Percentiles rank a stretch among this genome's conserved stretches.
These are phyloP conservation scores for Yamadazyma trypodendri DNA, from an alignment of 1,139 yeast species.

Conservation along the genomic window DNA sequence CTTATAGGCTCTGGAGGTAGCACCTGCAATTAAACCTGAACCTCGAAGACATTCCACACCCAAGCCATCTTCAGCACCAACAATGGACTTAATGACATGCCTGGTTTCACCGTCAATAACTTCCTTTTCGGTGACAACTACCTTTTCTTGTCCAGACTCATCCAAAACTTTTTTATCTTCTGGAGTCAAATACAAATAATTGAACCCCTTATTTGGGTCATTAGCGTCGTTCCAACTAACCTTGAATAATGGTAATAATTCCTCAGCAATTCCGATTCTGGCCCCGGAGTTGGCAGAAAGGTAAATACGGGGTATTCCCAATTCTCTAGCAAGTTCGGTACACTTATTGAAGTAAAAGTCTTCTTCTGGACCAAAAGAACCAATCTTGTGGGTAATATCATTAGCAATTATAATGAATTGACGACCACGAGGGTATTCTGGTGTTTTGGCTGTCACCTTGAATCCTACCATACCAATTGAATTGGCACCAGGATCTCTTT, in stretches of 20 bases:
- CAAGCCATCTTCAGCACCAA: conserved; percentile 93
- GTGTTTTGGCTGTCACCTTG: conserved; percentile 86
- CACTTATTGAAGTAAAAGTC: conserved; percentile 88
- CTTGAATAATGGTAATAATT: conserved; percentile 80
- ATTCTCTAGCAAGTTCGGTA: conserved; percentile 84
- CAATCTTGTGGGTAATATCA: conserved; percentile 95
- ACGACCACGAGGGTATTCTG: conserved; percentile 97
- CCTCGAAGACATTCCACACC: conserved; percentile 99
- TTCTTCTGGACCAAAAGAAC: conserved; percentile 98
- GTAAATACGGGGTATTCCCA: conserved; percentile 93
- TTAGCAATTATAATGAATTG: conserved; percentile 89
- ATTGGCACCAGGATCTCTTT: conserved; percentile 95
- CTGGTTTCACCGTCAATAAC: conserved; percentile 87
- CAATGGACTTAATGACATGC: conserved; percentile 74
- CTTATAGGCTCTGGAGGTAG: conserved; percentile 94
- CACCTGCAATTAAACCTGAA: conserved; percentile 98
- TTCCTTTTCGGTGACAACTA: conserved; percentile 73
- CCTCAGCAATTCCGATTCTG: conserved; percentile 97
- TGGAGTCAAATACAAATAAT: conserved; percentile 76
- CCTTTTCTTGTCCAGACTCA: conserved; percentile 55
- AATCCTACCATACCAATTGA: conserved; percentile 98
- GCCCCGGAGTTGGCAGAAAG: conserved; percentile 99
- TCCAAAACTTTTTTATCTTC: conserved; percentile 64
- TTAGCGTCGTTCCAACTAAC: conserved; percentile 88
- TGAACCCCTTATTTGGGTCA: conserved; percentile 82